phyloP scores from a whole-genome alignment of 148 eudicot species.

The Selenicereus undatus region DNA sequence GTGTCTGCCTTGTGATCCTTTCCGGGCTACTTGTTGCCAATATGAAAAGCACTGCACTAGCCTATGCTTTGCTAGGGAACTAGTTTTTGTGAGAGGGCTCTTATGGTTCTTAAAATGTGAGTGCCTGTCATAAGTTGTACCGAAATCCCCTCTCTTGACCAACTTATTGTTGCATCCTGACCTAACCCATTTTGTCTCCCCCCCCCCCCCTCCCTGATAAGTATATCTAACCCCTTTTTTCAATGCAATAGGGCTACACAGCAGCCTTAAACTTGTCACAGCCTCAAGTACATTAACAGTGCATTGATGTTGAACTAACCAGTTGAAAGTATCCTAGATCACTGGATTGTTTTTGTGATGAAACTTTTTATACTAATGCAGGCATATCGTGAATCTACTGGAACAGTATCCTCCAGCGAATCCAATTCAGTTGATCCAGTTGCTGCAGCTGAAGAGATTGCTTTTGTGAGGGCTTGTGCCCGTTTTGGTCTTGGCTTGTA shows the following conservation, averaged over 20 bases:
- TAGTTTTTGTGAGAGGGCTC: not conserved
- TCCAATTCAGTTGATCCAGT: constrained; percentile 53
- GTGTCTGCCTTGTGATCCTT: not conserved
- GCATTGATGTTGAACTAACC: not conserved
- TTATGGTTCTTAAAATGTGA: not conserved
- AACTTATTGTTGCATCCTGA: not conserved
- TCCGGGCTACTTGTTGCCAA: not conserved
- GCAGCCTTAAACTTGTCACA: not conserved
- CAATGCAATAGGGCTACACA: not conserved
- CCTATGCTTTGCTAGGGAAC: not conserved
- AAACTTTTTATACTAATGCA: constrained; percentile 25
- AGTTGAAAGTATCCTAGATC: not conserved
- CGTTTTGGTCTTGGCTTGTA: constrained; percentile 98
- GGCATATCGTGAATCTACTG: constrained; percentile 97
- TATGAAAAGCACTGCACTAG: not conserved
- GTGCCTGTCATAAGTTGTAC: not conserved
- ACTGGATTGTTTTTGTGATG: constrained; percentile 5
- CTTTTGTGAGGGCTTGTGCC: constrained; percentile 88
- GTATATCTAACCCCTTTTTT: too few relatives aligned
- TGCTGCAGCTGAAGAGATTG: constrained; percentile 92
- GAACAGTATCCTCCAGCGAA: constrained; percentile 53
- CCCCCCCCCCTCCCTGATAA: too few relatives aligned
- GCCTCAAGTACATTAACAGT: not conserved
- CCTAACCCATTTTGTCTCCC: not conserved
- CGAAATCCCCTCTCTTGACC: not conserved